Percentiles rank a stretch among this genome's conserved stretches.
These are phyloP conservation scores for apple (Malus domestica) DNA, from an alignment of 306 rosid species.

Conservation along the genomic window DNA sequence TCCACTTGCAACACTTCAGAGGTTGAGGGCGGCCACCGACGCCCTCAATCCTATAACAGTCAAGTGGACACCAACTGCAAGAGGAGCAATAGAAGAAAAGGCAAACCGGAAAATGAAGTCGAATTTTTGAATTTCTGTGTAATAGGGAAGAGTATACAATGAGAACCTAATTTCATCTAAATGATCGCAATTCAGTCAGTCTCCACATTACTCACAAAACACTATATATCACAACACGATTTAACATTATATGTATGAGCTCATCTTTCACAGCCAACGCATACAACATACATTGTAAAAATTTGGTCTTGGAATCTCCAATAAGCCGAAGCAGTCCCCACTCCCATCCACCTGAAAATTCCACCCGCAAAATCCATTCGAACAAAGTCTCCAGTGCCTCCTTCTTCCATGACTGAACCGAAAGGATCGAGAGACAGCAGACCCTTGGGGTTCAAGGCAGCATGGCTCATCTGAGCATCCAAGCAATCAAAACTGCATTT, in stretches of 20 bases:
- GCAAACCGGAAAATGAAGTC: neutral
- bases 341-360: slow-evolving; percentile 25
- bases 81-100: neutral
- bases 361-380: slow-evolving; percentile 11
- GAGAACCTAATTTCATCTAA: slow-evolving; percentile 31
- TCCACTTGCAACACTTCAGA: neutral
- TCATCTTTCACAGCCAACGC: slow-evolving; percentile 23
- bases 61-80: neutral
- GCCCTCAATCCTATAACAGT: neutral
- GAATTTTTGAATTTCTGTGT: slow-evolving; percentile 2
- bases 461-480: slow-evolving; percentile 34
- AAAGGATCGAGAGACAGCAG: slow-evolving; percentile 5
- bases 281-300: slow-evolving; percentile 22
- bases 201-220: slow-evolving; percentile 15
- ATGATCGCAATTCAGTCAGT: slow-evolving; percentile 23
- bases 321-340: slow-evolving; percentile 28
- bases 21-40: neutral
- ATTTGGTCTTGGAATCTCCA: slow-evolving; percentile 21
- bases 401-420: slow-evolving; percentile 17
- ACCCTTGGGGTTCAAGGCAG: slow-evolving; percentile 29
- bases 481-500: slow-evolving; percentile 40
- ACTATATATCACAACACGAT: slow-evolving; percentile 24
- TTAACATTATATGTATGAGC: slow-evolving; percentile 21
- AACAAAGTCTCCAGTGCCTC: slow-evolving; percentile 12
- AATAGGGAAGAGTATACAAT: slow-evolving; percentile 15